These are phyloP conservation scores for Tetracladium marchalianum DNA, from an alignment of 495 filamentous ascomycete genomes.

Conservation along the genomic window DNA sequence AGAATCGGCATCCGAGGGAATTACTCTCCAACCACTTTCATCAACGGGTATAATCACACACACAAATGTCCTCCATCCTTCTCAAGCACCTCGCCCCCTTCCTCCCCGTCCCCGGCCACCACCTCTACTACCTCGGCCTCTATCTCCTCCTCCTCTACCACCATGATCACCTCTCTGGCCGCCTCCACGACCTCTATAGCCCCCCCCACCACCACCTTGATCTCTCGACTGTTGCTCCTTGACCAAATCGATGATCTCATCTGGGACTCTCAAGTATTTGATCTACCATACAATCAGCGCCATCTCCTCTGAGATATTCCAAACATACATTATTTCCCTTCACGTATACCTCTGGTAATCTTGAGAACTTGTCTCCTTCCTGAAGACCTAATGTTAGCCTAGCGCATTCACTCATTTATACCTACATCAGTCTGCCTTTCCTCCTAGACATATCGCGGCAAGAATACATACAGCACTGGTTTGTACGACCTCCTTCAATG, in stretches of 20 bases:
- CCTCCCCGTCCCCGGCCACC: conserved; percentile 43
- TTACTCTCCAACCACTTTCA: too few species aligned
- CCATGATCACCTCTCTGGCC: conserved; percentile 51
- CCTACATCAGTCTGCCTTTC: neutral
- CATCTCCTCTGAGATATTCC: neutral
- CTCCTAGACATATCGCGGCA: neutral
- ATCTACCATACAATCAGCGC: conserved; percentile 47
- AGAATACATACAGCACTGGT: conserved; percentile 57
- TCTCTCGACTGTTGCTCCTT: conserved; percentile 82
- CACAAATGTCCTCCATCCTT: conserved; percentile 12
- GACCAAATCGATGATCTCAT: conserved; percentile 88
- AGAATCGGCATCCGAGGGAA: too few species aligned
- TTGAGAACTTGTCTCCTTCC: conserved; percentile 89
- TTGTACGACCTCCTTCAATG: conserved; percentile 94
- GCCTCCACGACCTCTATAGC: conserved; percentile 52
- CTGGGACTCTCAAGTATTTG: conserved; percentile 93
- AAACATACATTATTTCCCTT: conserved; percentile 84
- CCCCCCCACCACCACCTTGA: conserved; percentile 36
- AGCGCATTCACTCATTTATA: conserved; percentile 6
- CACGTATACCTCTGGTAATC: conserved; percentile 88
- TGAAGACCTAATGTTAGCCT: neutral
- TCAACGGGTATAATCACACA: too few species aligned
- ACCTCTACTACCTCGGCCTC: conserved; percentile 39
- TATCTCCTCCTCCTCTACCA: conserved; percentile 41
- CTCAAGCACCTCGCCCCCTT: conserved; percentile 35